Evolutionary conservation across 192 early-diverging fungal species (phyloP).

Genomic region (Coemansia erecta): DNA sequence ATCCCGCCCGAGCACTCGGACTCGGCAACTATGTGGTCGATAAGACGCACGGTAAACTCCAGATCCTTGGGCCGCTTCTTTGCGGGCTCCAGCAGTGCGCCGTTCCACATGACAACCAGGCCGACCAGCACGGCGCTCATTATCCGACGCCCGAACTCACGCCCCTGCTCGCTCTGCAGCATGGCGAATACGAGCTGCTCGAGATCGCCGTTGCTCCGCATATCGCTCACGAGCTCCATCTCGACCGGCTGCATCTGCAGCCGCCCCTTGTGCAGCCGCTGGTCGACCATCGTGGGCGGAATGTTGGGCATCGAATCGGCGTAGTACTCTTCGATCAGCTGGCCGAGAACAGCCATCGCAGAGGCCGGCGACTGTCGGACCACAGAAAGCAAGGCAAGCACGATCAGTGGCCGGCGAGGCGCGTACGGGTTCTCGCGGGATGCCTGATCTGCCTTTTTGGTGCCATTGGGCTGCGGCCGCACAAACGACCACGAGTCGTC

Average conservation of each 20-base stretch:
- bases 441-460: background rate
- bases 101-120: slow-evolving; percentile 41
- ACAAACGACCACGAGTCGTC: slow-evolving; percentile 43
- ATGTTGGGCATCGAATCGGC: slow-evolving; percentile 33
- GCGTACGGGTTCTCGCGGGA: background rate
- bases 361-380: slow-evolving; percentile 4
- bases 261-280: slow-evolving; percentile 16
- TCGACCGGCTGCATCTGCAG: slow-evolving; percentile 29
- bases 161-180: slow-evolving; percentile 8
- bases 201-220: slow-evolving; percentile 28
- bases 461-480: slow-evolving; percentile 3
- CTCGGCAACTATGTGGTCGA: slow-evolving; percentile 9
- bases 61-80: slow-evolving; percentile 24
- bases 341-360: slow-evolving; percentile 14
- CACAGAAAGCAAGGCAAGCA: slow-evolving; percentile 19
- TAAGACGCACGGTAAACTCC: slow-evolving; percentile 27
- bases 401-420: slow-evolving; percentile 14
- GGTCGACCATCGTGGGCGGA: slow-evolving; percentile 33
- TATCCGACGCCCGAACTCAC: slow-evolving; percentile 10
- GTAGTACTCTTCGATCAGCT: slow-evolving; percentile 42
- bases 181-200: slow-evolving; percentile 19
- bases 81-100: slow-evolving; percentile 34
- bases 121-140: slow-evolving; percentile 36
- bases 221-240: slow-evolving; percentile 45
- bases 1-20: slow-evolving; percentile 12